A percentile compares a stretch with the other conserved stretches of the same genome.
phyloP scores from a whole-genome alignment of 2,329 filamentous ascomycete species.

The Colletotrichum chrysophilum region DNA sequence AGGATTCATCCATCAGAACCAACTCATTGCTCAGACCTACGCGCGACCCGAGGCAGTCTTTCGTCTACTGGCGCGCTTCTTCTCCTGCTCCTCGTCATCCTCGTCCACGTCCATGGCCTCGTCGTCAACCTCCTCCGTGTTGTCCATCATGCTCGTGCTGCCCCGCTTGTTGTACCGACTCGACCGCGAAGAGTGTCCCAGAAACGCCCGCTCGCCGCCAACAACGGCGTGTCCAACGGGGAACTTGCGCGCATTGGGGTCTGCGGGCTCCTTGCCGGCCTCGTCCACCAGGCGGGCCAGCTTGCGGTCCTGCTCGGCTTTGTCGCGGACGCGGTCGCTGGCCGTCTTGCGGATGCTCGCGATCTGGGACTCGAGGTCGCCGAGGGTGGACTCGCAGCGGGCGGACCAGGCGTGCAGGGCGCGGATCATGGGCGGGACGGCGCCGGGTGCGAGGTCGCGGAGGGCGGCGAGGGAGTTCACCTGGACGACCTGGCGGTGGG shows the following conservation, averaged over 20 bases:
- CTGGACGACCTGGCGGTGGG: constrained; percentile 73
- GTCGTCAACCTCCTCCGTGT: constrained; percentile 46
- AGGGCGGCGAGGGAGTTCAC: constrained; percentile 84
- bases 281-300: constrained; percentile 56
- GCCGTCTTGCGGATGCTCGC: constrained; percentile 66
- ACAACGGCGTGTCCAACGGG: not conserved
- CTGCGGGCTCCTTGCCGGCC: constrained; percentile 35
- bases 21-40: not conserved
- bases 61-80: constrained; percentile 57
- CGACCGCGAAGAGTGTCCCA: constrained; percentile 27
- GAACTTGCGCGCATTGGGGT: constrained; percentile 23
- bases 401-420: constrained; percentile 77
- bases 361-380: constrained; percentile 79
- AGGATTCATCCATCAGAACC: not conserved
- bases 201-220: constrained; percentile 11
- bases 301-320: constrained; percentile 50
- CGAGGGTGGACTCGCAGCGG: constrained; percentile 78
- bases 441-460: constrained; percentile 80
- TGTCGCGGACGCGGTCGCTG: constrained; percentile 54
- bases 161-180: constrained; percentile 23
- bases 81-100: constrained; percentile 49
- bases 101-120: constrained; percentile 64
- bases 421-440: constrained; percentile 70
- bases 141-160: constrained; percentile 42
- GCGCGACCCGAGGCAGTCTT: constrained; percentile 48